These are phyloP conservation scores for Dioscorea dumetorum DNA, from an alignment of 106 monocot genomes.

Conservation along the genomic window DNA sequence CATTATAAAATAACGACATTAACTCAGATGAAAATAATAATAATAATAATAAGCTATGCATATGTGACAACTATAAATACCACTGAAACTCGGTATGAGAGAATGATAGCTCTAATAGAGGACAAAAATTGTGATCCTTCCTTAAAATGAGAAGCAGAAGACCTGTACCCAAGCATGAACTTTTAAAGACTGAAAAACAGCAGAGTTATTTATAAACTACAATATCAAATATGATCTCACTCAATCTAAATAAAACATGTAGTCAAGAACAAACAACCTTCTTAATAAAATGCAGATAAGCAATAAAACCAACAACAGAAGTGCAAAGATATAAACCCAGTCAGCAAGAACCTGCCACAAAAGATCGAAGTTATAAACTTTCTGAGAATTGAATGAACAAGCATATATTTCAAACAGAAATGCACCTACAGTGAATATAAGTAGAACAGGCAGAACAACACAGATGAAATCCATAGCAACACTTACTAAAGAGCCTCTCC, in stretches of 20 bases:
- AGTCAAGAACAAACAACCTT: conserved; percentile 33
- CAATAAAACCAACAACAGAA: conserved; percentile 31
- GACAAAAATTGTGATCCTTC: conserved; percentile 14
- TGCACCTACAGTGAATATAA: conserved; percentile 63
- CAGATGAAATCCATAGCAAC: conserved; percentile 49
- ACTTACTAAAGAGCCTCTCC: conserved; percentile 22
- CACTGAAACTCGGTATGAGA: conserved; percentile 85
- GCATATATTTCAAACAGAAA: neutral
- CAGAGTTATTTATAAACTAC: no score
- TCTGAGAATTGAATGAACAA: neutral
- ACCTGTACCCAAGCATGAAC: conserved; percentile 16
- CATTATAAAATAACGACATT: neutral
- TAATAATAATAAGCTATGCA: neutral
- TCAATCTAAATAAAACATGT: neutral
- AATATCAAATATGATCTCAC: neutral
- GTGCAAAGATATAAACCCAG: conserved; percentile 36
- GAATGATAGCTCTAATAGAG: conserved; percentile 39
- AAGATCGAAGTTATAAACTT: neutral
- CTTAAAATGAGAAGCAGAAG: conserved; percentile 13
- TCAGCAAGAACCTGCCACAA: conserved; percentile 58
- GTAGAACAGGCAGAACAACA: conserved; percentile 59
- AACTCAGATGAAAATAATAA: no score
- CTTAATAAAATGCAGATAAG: conserved; percentile 37
- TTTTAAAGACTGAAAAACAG: conserved; percentile 1
- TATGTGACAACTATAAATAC: conserved; percentile 18